Percentiles rank a stretch among this genome's conserved stretches.
Evolutionary conservation across 129 eudicot genomes (phyloP).

Genomic region (Artemisia argyi): DNA sequence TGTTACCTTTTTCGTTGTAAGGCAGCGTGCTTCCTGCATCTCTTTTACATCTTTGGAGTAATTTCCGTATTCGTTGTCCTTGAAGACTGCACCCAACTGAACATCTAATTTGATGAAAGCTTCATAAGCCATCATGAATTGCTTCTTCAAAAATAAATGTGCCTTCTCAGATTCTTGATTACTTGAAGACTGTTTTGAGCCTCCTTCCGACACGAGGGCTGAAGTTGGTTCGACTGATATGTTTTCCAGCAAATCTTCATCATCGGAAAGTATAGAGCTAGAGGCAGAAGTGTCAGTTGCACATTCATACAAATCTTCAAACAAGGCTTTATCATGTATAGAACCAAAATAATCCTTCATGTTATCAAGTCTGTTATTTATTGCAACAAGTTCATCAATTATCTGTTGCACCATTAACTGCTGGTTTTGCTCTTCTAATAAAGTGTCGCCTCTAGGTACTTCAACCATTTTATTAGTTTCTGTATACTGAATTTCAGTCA

Average conservation of each 20-base stretch:
- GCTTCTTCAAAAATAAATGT: constrained; percentile 38
- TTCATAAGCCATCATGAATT: constrained; percentile 38
- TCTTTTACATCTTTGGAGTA: constrained; percentile 20
- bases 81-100: constrained; percentile 39
- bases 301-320: constrained; percentile 42
- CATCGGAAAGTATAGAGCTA: constrained; percentile 46
- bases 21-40: constrained; percentile 37
- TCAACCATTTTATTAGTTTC: constrained; percentile 25
- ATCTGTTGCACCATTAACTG: constrained; percentile 33
- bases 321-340: constrained; percentile 16
- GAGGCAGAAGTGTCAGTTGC: constrained; percentile 41
- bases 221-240: constrained; percentile 22
- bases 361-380: constrained; percentile 40
- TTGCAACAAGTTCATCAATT: constrained; percentile 46
- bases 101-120: constrained; percentile 46
- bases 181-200: constrained; percentile 12
- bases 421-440: constrained; percentile 31
- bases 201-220: constrained; percentile 24
- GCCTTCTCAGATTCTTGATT: constrained; percentile 33
- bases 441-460: not conserved
- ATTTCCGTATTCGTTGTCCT: constrained; percentile 25
- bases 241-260: constrained; percentile 27
- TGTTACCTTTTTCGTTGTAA: constrained; percentile 31
- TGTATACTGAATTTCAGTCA: constrained; percentile 61
- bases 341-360: constrained; percentile 34